Conservation (phyloP, 257 asterid genomes). For the Solanum chmielewskii region DNA sequence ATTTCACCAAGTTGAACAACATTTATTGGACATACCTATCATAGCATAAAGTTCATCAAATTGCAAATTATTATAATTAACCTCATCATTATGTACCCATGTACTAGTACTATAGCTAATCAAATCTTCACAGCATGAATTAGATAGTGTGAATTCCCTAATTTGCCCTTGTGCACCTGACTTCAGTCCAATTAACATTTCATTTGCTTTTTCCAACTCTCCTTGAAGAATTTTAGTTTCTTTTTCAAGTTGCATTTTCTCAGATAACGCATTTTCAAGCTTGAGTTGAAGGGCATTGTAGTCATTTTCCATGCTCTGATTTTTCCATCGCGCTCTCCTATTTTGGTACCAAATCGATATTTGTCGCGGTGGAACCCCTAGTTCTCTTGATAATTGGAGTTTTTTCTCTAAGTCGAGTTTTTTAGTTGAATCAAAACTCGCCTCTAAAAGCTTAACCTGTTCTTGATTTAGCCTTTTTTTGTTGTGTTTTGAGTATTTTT, state of each 20-base stretch:
- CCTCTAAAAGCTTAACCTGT: slow-evolving; percentile 62
- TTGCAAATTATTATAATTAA: slow-evolving; percentile 11
- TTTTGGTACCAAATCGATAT: slow-evolving; percentile 89
- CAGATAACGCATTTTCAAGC: slow-evolving; percentile 53
- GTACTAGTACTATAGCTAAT: slow-evolving; percentile 19
- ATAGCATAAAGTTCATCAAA: slow-evolving; percentile 64
- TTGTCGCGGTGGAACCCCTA: slow-evolving; percentile 74
- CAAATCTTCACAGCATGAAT: slow-evolving; percentile 45
- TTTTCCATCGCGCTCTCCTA: slow-evolving; percentile 86
- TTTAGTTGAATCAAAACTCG: slow-evolving; percentile 48
- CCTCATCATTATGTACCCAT: slow-evolving; percentile 24
- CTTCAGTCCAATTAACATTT: slow-evolving; percentile 17
- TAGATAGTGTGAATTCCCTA: slow-evolving; percentile 21
- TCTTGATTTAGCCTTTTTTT: slow-evolving; percentile 60
- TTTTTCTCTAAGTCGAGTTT: slow-evolving; percentile 75
- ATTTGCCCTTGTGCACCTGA: slow-evolving; percentile 4
- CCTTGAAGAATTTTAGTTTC: slow-evolving; percentile 37
- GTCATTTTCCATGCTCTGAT: slow-evolving; percentile 62
- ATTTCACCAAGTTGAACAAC: background rate
- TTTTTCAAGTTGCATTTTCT: slow-evolving; percentile 42
- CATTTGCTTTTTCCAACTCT: slow-evolving; percentile 48
- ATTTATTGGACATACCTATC: slow-evolving; percentile 17
- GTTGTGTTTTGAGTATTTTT: slow-evolving; percentile 7
- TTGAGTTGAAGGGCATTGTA: slow-evolving; percentile 42
- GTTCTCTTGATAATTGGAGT: slow-evolving; percentile 53